Conservation (phyloP, 2,329 filamentous ascomycete genomes). For the Parascedosporium putredinis region DNA sequence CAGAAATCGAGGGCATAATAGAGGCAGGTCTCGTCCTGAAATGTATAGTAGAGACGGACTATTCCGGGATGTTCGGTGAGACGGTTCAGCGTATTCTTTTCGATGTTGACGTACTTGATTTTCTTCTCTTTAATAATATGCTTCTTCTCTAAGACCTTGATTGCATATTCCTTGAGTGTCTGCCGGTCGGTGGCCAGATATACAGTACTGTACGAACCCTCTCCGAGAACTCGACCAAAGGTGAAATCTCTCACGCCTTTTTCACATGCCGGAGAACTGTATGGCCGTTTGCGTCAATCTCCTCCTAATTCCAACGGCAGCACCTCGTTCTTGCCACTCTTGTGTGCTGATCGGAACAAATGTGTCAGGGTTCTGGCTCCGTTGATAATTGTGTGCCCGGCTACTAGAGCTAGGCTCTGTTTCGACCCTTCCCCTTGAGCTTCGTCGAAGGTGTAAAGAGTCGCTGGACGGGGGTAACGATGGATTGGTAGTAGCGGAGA, state of each 20-base stretch:
- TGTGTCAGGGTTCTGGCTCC: constrained; percentile 25
- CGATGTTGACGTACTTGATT: constrained; percentile 99
- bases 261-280: constrained; percentile 77
- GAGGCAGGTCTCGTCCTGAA: constrained; percentile 89
- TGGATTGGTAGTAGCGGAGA: constrained; percentile 50
- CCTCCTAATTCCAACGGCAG: constrained; percentile 76
- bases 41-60: constrained; percentile 94
- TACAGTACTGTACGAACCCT: constrained; percentile 96
- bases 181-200: constrained; percentile 87
- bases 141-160: constrained; percentile 95
- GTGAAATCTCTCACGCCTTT: constrained; percentile 94
- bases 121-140: constrained; percentile 99
- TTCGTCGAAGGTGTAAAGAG: constrained; percentile 62
- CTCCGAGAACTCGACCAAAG: constrained; percentile 82
- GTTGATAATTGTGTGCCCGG: constrained; percentile 7
- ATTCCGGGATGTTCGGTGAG: constrained; percentile 94
- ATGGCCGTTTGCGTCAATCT: constrained; percentile 76
- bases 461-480: constrained; percentile 40
- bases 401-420: constrained; percentile 34
- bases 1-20: constrained; percentile 96
- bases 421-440: constrained; percentile 60
- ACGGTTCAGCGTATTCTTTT: constrained; percentile 94
- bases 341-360: constrained; percentile 55
- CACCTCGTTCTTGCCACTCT: constrained; percentile 92
- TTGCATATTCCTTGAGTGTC: constrained; percentile 89